Evolutionary conservation across 129 eudicot species (phyloP), one percentile per base, ranked within the genome.

Genomic region (Smallanthus sonchifolius): DNA sequence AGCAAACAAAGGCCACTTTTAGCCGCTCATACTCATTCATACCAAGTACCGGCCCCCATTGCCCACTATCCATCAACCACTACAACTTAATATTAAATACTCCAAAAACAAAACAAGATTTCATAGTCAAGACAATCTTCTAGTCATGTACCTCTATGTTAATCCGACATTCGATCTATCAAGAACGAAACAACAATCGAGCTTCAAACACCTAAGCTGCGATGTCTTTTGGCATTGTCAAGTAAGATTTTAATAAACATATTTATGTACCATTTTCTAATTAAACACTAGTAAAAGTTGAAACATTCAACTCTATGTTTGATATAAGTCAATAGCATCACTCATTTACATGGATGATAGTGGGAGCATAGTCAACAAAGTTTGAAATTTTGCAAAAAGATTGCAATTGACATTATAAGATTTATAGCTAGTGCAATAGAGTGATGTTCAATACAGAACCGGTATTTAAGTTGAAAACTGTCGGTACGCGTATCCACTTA

Each of bases 11-110:
- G 56, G 75, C 65, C 74, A 77, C 82, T 79, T 72, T 72, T 79
- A 83, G 76, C 84, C 89, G 72, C 82, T 86, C 81, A 87, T 71
- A 81, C 67, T 77, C 73, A 74, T 82, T 80, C 81, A 52, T 44
- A 40, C 20, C 72, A 83, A 47, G 76, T 70, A 81, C 81, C 67
- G 68, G 16, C 56, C 56, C 56, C 56, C 56, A 49, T 64, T 16
- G 5, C 73, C 81, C 83, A 75, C 81, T 65, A 77, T 67, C 64
- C 13, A 43, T 73, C 81, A 63, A 83, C 87, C 74, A 80, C 76
- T 70, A 19, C 63, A 20, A 20, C 63, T 56, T 56, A 20, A 56
- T 56, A 20, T 56, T 56, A 19, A 56, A 56, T 56, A 56, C 63
- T 24, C 7, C 35, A 39, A 73, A 56, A 49, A 10, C 62, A 30